Evolutionary conservation across 306 rosid genomes (phyloP), one percentile per base, ranked within the genome.

Genomic region (Quercus ilex): DNA sequence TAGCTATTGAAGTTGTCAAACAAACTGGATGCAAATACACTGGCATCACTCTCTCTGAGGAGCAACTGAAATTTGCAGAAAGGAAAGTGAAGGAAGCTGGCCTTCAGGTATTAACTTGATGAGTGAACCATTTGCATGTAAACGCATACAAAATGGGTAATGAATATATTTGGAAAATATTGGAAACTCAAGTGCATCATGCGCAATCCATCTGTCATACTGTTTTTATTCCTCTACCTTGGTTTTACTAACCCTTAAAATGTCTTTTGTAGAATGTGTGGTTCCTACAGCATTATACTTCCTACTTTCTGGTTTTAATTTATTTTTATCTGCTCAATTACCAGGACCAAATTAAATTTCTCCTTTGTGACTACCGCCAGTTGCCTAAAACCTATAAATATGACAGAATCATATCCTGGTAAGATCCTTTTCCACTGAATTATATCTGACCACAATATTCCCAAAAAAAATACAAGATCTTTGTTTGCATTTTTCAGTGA

Each of bases 11-110:
- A 90, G 91, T 92, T 33, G 97, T 89, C 57, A 87, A 87, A 74
- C 85, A 21, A 87, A 92, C 97, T 2, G 94, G 97, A 11, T 94
- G 99, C 89, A 89, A 73, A 73, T 94, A 92, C 85, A 94, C 95
- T 5, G 97, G 99, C 71, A 88, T 94, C 80, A 94, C 99, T 15
- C 80, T 94, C 67, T 92, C 99, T 1, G 82, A 86, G 63, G 97
- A 92, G 80, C 99, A 94, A 82, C 87, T 94, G 68, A 90, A 91
- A 80, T 89, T 82, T 41, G 99, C 99, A 23, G 83, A 91, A 64
- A 25, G 86, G 74, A 88, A 85, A 87, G 97, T 88, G 58, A 73
- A 65, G 80, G 92, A 92, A 33, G 91, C 93, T 9, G 94, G 91
- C 38, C 97, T 94, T 84, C 88, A 92, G 98, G 97, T 93, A 81